Conservation (phyloP, 805 yeast species). For the Ogataea allantospora region DNA sequence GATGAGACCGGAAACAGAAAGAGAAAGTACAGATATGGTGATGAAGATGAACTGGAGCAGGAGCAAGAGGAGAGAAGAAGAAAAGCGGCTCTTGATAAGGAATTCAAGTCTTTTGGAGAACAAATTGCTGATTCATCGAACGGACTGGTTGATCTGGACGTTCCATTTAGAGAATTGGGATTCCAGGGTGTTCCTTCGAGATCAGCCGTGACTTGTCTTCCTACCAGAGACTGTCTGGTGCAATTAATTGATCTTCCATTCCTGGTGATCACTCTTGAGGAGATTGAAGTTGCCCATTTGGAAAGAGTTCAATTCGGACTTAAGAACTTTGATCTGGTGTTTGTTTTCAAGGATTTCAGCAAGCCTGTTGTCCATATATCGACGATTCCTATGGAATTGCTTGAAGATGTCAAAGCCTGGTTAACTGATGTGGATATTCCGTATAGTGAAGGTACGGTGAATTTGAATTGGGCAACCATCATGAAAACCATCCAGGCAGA, state of each 20-base stretch:
- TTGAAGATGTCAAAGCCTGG: constrained; percentile 95
- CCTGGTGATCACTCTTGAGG: constrained; percentile 84
- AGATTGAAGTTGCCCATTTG: constrained; percentile 90
- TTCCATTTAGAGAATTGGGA: constrained; percentile 94
- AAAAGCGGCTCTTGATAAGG: constrained; percentile 86
- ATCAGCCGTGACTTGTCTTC: constrained; percentile 91
- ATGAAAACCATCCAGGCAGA: constrained; percentile 92
- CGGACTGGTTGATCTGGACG: constrained; percentile 83
- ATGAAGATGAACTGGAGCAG: constrained; percentile 96
- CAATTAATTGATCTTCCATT: constrained; percentile 95
- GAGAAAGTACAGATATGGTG: constrained; percentile 86
- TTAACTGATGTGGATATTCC: constrained; percentile 97
- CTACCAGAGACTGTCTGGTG: constrained; percentile 93
- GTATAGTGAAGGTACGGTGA: constrained; percentile 89
- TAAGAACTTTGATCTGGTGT: constrained; percentile 95
- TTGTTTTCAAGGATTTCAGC: constrained; percentile 87
- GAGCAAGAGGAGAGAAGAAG: constrained; percentile 97
- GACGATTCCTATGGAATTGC: constrained; percentile 87
- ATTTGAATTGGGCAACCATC: constrained; percentile 91
- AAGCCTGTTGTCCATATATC: constrained; percentile 89
- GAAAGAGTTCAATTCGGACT: constrained; percentile 98
- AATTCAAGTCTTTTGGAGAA: constrained; percentile 86
- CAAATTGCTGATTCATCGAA: constrained; percentile 84
- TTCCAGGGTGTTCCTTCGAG: constrained; percentile 97
- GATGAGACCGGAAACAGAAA: constrained; percentile 96